Percentiles rank a stretch among this genome's conserved stretches.
Conservation (phyloP, 2,329 filamentous ascomycete species). For the Incumbomyces delicatus region DNA sequence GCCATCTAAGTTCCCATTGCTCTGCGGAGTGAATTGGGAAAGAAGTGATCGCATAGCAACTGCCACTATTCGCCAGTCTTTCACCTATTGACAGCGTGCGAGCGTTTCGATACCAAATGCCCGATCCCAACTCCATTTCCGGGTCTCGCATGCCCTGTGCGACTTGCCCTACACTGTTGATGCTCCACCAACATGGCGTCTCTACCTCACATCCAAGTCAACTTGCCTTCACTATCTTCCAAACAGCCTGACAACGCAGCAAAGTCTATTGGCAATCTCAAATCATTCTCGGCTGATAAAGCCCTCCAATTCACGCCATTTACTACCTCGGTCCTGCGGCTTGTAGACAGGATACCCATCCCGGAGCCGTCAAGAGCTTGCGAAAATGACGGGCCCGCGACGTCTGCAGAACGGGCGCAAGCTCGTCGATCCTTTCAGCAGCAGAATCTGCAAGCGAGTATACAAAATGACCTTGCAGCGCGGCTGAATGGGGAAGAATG, state of each 20-base stretch:
- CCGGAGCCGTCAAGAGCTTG: slow-evolving; percentile 12
- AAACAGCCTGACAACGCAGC: neutral
- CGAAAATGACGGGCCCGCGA: neutral
- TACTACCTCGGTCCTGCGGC: slow-evolving; percentile 33
- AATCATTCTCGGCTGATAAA: slow-evolving; percentile 36
- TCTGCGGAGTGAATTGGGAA: too few species aligned
- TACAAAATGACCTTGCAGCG: neutral
- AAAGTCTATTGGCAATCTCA: neutral
- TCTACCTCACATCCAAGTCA: slow-evolving; percentile 3
- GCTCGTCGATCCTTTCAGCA: neutral
- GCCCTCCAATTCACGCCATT: slow-evolving; percentile 41
- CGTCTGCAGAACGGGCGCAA: slow-evolving; percentile 1
- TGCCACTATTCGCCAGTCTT: too few species aligned
- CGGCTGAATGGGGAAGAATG: slow-evolving; percentile 54
- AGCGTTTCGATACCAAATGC: too few species aligned
- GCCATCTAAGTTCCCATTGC: too few species aligned
- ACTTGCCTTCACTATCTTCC: slow-evolving; percentile 3
- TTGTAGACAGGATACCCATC: slow-evolving; percentile 34
- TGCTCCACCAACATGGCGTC: slow-evolving; percentile 4
- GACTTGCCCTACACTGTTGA: too few species aligned
- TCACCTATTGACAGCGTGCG: too few species aligned
- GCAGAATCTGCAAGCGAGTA: neutral
- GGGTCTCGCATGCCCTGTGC: too few species aligned
- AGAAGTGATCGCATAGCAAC: too few species aligned
- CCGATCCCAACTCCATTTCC: too few species aligned